Percentiles rank a stretch among this genome's conserved stretches.
phyloP scores from a whole-genome alignment of 1,284 basidiomycete genomes.

The Kalmanozyma brasiliensis region DNA sequence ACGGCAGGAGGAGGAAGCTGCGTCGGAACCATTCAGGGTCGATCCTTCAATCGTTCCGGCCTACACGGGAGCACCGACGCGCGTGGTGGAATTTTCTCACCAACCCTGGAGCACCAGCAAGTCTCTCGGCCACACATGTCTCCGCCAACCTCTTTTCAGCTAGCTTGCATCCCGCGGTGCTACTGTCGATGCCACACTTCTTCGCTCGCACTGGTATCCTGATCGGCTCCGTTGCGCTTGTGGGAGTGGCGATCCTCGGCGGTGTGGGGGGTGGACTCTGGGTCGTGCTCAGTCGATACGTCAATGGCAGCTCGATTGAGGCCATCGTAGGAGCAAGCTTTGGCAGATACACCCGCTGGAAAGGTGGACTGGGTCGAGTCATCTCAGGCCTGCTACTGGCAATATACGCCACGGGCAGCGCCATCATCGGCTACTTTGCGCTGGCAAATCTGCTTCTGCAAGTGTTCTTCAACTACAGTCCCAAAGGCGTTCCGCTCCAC shows the following conservation, averaged over 20 bases:
- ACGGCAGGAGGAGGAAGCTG: constrained; percentile 3
- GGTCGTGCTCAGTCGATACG: constrained; percentile 64
- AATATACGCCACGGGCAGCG: constrained; percentile 61
- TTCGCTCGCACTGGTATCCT: constrained; percentile 56
- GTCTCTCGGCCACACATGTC: constrained; percentile 59
- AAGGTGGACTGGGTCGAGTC: constrained; percentile 55
- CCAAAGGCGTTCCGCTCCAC: constrained; percentile 55
- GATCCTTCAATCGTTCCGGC: constrained; percentile 26
- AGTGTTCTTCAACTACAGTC: constrained; percentile 62
- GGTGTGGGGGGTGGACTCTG: constrained; percentile 65
- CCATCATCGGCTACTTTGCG: constrained; percentile 64
- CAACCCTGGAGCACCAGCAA: constrained; percentile 55
- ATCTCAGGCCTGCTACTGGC: constrained; percentile 53
- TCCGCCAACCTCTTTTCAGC: constrained; percentile 63
- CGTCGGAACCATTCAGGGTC: constrained; percentile 18
- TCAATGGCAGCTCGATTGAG: constrained; percentile 61
- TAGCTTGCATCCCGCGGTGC: constrained; percentile 61
- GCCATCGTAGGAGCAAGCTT: constrained; percentile 60
- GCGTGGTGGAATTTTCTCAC: constrained; percentile 53
- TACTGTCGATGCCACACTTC: constrained; percentile 64
- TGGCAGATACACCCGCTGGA: constrained; percentile 63
- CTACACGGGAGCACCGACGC: constrained; percentile 28
- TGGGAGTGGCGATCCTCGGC: constrained; percentile 53
- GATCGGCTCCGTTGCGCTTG: constrained; percentile 49
- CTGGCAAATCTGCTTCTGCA: constrained; percentile 63